A percentile compares a stretch with the other conserved stretches of the same genome.
Conservation (phyloP, 1,139 yeast species). For the Candida neerlandica region DNA sequence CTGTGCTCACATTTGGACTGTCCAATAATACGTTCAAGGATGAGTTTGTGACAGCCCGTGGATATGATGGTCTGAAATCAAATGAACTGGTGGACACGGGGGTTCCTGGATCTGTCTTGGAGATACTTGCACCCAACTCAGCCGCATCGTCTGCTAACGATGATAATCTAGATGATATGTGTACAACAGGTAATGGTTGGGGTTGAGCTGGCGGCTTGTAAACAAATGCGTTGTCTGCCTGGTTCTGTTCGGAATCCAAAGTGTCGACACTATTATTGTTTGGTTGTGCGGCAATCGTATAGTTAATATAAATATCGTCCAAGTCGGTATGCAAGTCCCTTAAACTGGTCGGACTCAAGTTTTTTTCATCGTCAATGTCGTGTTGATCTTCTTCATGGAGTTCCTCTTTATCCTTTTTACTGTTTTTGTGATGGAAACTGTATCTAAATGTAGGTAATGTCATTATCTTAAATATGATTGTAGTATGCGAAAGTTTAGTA, state of each 20-base stretch:
- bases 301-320: slow-evolving; percentile 35
- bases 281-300: slow-evolving; percentile 21
- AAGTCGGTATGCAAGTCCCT: slow-evolving; percentile 35
- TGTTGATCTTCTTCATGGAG: neutral
- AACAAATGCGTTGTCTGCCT: slow-evolving; percentile 8
- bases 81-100: slow-evolving; percentile 30
- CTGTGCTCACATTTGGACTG: slow-evolving; percentile 26
- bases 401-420: neutral
- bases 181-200: slow-evolving; percentile 19
- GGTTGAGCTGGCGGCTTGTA: slow-evolving; percentile 13
- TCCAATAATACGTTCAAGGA: slow-evolving; percentile 43
- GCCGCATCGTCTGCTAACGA: slow-evolving; percentile 23
- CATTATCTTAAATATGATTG: neutral
- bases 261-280: slow-evolving; percentile 31
- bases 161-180: slow-evolving; percentile 34
- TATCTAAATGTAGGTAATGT: slow-evolving; percentile 4
- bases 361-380: neutral
- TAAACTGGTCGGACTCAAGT: slow-evolving; percentile 17
- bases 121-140: slow-evolving; percentile 13
- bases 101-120: slow-evolving; percentile 34
- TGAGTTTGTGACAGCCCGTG: slow-evolving; percentile 34
- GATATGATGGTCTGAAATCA: slow-evolving; percentile 25
- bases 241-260: slow-evolving; percentile 27
- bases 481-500: neutral
- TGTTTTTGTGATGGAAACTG: slow-evolving; percentile 2